These are phyloP conservation scores for Phytopythium kandeliae DNA, from an alignment of 352 stramenopile genomes.

Conservation along the genomic window DNA sequence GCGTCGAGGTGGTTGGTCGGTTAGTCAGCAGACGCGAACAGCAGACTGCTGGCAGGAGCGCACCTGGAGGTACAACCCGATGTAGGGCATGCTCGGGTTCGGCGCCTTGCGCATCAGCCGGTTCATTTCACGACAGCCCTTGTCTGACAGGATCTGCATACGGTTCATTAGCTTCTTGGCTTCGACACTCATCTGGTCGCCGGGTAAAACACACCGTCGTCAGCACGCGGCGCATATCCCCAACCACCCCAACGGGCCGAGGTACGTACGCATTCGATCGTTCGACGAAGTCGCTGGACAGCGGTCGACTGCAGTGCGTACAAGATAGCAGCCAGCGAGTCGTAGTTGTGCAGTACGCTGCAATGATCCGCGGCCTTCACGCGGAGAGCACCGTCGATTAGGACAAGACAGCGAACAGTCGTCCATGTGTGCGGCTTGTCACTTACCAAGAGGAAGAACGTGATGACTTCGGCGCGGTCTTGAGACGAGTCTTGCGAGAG, in stretches of 20 bases:
- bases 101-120: slow-evolving; percentile 67
- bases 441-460: slow-evolving; percentile 71
- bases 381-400: not conserved
- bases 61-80: slow-evolving; percentile 83
- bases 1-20: not conserved
- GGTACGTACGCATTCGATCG: slow-evolving; percentile 61
- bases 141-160: slow-evolving; percentile 76
- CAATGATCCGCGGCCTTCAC: slow-evolving; percentile 62
- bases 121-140: slow-evolving; percentile 83
- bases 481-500: slow-evolving; percentile 60
- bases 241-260: too few species aligned
- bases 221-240: too few species aligned
- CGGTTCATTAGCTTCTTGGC: slow-evolving; percentile 72
- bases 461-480: slow-evolving; percentile 65
- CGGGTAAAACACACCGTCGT: not conserved
- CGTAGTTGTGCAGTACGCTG: slow-evolving; percentile 72
- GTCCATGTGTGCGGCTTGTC: not conserved
- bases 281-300: slow-evolving; percentile 71
- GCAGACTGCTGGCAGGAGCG: not conserved
- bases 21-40: not conserved
- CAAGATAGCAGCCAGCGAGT: slow-evolving; percentile 78
- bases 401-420: not conserved
- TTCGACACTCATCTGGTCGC: slow-evolving; percentile 37
- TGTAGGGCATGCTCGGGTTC: slow-evolving; percentile 83
- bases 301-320: slow-evolving; percentile 85